Base-by-base conservation (phyloP, 495 filamentous ascomycete genomes). In the Parathielavia hyrcaniae region DNA sequence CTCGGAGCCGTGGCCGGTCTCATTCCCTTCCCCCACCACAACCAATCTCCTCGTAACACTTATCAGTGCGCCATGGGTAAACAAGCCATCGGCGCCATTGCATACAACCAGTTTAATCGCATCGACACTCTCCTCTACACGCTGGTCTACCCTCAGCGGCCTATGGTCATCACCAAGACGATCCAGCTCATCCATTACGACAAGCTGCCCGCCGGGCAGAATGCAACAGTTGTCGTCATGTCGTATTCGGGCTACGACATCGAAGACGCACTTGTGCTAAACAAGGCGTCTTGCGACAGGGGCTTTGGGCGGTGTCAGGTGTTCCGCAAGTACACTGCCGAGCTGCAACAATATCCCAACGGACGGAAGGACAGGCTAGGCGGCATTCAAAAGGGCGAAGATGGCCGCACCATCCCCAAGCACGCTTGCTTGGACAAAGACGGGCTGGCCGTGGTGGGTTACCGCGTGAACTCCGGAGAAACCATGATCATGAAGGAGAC, bases 61-160 rank as follows among this genome's bases (percentile, higher is more conserved):
- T 99, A 99, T 67, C 93, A 98, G 75, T 97, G 95, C 71, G 93
- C 93, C 72, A 99, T 99, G 93, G 93, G 93, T 78, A 99, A 99
- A 74, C 93, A 99, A 87, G 93, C 93, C 17, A 97, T 99, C 69
- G 93, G 93, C 50, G 90, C 92, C 19, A 96, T 97, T 69, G 91
- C 92, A 13, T 90, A 93, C 61, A 99, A 99, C 66, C 95, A 97
- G 70, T 95, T 96, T 75, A 83, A 88, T 58, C 86, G 93, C 22
- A 93, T 99, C 69, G 93, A 99, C 66, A 96, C 91, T 4, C 80
- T 97, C 32, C 83, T 97, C 19, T 96, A 97, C 65, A 84, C 95
- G 5, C 90, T 97, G 79, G 92, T 97, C 17, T 99, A 99, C 67
- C 93, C 93, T 3, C 93, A 99, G 64, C 89, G 96, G 62, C 93